Evolutionary conservation across 352 stramenopile genomes (phyloP).

Genomic region (Blastocystis sp.): DNA sequence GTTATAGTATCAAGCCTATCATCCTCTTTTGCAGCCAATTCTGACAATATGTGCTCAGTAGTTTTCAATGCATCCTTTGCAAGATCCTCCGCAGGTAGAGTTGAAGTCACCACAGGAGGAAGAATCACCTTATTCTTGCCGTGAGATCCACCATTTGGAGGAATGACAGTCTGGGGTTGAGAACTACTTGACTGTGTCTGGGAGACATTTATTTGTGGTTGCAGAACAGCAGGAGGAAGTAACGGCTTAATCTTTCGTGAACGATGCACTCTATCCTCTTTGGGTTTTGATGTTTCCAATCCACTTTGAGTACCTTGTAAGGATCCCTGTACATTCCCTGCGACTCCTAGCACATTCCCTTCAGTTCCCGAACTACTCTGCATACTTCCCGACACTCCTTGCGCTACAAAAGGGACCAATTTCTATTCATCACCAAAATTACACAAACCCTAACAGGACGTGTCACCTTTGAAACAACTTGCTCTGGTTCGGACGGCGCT

Average conservation of each 20-base stretch:
- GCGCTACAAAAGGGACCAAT: background rate
- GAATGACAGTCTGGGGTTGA: background rate
- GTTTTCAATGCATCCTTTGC: background rate
- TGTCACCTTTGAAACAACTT: background rate
- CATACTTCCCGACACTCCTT: too few species aligned
- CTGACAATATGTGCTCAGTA: constrained; percentile 18
- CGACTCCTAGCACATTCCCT: too few species aligned
- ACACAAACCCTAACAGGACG: background rate
- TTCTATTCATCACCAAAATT: background rate
- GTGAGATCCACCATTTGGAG: background rate
- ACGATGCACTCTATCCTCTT: background rate
- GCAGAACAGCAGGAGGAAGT: background rate
- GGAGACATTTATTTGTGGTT: too few species aligned
- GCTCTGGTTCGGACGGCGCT: background rate
- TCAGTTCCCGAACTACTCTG: too few species aligned
- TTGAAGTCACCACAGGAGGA: background rate
- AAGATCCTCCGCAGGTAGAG: background rate
- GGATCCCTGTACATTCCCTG: too few species aligned
- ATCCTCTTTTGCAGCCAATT: background rate
- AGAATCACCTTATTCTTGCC: background rate
- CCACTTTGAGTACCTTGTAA: too few species aligned
- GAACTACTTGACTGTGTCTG: too few species aligned
- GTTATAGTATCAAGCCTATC: constrained; percentile 7
- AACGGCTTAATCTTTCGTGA: background rate
- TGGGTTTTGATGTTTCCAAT: background rate